A percentile compares a stretch with the other conserved stretches of the same genome.
Conservation (phyloP, 1,284 basidiomycete species). For the Moesziomyces sp. region DNA sequence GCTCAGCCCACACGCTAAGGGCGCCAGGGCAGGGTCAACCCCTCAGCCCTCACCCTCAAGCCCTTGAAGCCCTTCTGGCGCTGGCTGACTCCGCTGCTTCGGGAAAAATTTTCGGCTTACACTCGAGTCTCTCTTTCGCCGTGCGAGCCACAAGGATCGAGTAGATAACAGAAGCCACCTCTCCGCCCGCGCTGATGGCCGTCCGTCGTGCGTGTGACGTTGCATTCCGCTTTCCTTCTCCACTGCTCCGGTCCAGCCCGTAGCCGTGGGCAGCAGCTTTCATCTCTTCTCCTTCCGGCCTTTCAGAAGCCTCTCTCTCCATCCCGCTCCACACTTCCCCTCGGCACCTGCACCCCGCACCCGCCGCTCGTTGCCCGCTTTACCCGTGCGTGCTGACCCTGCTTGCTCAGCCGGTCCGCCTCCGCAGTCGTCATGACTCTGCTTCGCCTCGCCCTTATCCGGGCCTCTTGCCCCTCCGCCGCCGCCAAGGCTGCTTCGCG, state of each 20-base stretch:
- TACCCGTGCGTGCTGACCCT: too few relatives aligned
- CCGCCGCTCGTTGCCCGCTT: background rate
- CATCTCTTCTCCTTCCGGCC: too few relatives aligned
- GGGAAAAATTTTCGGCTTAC: background rate
- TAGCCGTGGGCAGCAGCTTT: too few relatives aligned
- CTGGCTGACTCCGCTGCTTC: too few relatives aligned
- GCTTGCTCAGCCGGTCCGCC: background rate
- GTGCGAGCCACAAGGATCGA: background rate
- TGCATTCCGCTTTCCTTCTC: too few relatives aligned
- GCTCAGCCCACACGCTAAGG: background rate
- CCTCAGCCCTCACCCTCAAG: background rate
- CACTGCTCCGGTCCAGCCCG: too few relatives aligned
- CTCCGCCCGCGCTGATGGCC: too few relatives aligned
- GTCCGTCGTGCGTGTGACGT: too few relatives aligned
- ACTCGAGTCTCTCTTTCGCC: background rate
- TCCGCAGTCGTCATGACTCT: constrained; percentile 12
- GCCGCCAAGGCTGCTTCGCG: background rate
- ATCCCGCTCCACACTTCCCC: background rate
- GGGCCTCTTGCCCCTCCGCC: constrained; percentile 9
- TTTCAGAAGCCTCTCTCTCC: too few relatives aligned
- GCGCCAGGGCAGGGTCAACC: background rate
- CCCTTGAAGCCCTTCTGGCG: background rate
- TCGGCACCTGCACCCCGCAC: background rate
- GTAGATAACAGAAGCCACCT: background rate
- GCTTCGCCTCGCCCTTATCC: constrained; percentile 28